Percentiles rank a stretch among this genome's conserved stretches.
phyloP scores from a whole-genome alignment of 768 basidiomycete species.

The Suillus subluteus region DNA sequence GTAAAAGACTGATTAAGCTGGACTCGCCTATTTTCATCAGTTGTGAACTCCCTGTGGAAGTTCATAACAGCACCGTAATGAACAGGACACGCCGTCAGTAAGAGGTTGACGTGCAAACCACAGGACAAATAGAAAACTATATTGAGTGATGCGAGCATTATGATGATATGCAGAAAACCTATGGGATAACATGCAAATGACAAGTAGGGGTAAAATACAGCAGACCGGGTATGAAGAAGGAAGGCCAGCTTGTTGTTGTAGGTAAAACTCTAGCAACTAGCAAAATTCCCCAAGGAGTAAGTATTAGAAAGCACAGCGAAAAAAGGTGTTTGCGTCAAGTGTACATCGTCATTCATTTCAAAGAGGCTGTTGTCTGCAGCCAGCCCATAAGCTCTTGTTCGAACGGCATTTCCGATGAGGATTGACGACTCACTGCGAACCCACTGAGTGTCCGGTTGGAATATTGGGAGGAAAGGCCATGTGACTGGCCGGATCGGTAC shows the following conservation, averaged over 20 bases:
- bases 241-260: constrained; percentile 42
- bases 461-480: constrained; percentile 72
- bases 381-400: constrained; percentile 41
- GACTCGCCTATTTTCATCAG: neutral
- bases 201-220: constrained; percentile 44
- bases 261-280: constrained; percentile 31
- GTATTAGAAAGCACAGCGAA: constrained; percentile 15
- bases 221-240: constrained; percentile 41
- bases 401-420: constrained; percentile 36
- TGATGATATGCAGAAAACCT: constrained; percentile 38
- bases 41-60: neutral
- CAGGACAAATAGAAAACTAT: constrained; percentile 16
- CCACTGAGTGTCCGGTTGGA: constrained; percentile 76
- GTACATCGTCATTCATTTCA: constrained; percentile 26
- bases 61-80: neutral
- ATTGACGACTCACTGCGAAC: constrained; percentile 59
- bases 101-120: neutral
- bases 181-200: constrained; percentile 42
- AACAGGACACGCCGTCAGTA: neutral
- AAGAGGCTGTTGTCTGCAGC: constrained; percentile 39
- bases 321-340: constrained; percentile 12
- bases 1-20: neutral
- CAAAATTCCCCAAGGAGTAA: constrained; percentile 22
- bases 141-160: constrained; percentile 42
- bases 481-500: constrained; percentile 70